Conservation (phyloP, 2,329 filamentous ascomycete species). For the Dactylellina drechsleri region DNA sequence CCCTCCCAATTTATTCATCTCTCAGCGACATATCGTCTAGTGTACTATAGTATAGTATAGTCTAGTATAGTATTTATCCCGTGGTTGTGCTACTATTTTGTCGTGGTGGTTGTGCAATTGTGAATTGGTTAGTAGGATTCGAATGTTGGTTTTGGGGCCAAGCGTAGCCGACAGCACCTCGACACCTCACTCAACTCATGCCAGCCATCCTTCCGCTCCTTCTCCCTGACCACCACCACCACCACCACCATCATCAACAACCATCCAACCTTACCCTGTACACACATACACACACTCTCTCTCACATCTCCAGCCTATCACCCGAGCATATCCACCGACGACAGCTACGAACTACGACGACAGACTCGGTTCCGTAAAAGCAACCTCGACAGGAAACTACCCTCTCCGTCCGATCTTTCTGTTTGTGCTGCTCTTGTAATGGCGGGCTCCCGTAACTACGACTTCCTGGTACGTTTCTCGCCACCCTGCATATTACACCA, state of each 20-base stretch:
- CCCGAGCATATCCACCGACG: too few species aligned
- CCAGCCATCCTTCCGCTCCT: slow-evolving; percentile 2
- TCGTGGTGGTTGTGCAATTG: too few species aligned
- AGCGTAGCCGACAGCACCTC: neutral
- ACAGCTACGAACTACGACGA: too few species aligned
- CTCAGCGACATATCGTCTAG: too few species aligned
- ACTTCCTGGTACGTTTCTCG: slow-evolving; percentile 81
- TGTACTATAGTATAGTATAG: too few species aligned
- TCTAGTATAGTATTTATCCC: too few species aligned
- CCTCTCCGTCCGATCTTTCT: neutral
- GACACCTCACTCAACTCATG: slow-evolving; percentile 14
- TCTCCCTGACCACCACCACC: slow-evolving; percentile 8
- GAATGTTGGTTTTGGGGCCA: neutral
- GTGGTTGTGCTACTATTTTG: too few species aligned
- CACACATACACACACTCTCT: slow-evolving; percentile 3
- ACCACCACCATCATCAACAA: neutral
- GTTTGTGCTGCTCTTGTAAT: slow-evolving; percentile 65
- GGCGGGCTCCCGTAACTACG: slow-evolving; percentile 98
- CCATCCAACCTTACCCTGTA: slow-evolving; percentile 7
- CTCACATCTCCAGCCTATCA: neutral
- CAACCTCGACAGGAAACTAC: too few species aligned
- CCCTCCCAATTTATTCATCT: too few species aligned
- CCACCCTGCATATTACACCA: slow-evolving; percentile 47
- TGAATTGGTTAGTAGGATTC: neutral
- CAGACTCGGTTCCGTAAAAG: neutral